These are phyloP conservation scores for Neckera pumila DNA, from an alignment of 225 moss, liverwort and hornwort genomes.

Conservation along the genomic window DNA sequence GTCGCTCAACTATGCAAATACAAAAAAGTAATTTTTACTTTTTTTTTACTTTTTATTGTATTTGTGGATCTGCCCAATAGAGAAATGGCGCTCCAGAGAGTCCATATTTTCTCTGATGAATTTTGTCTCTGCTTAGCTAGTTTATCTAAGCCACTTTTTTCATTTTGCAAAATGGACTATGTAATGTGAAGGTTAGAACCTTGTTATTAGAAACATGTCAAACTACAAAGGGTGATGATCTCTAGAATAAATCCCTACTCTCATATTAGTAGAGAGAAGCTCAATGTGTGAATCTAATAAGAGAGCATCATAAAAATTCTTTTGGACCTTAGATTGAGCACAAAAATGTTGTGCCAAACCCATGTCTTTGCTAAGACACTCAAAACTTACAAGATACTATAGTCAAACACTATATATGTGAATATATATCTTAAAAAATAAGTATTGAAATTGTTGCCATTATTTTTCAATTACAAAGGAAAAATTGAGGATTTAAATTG, in stretches of 20 bases:
- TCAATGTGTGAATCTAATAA: not conserved
- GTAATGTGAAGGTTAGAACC: not conserved
- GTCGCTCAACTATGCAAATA: no score
- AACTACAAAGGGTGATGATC: not conserved
- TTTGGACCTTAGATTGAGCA: not conserved
- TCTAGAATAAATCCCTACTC: accelerated
- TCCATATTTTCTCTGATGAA: not conserved
- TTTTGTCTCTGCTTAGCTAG: not conserved
- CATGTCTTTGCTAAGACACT: not conserved
- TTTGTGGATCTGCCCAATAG: no score
- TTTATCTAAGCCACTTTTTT: no score
- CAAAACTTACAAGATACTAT: accelerated
- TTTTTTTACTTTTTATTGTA: no score
- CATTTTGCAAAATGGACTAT: not conserved
- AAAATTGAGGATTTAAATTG: not conserved
- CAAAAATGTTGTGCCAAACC: not conserved
- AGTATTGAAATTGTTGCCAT: not conserved
- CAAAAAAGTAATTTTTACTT: no score
- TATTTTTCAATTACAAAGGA: not conserved
- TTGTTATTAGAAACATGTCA: not conserved
- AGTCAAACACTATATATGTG: not conserved
- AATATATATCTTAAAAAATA: not conserved
- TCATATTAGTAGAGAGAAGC: not conserved
- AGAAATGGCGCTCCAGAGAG: no score
- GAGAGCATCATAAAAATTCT: not conserved